Base-by-base conservation (phyloP, 2,329 filamentous ascomycete species). In the Teratosphaeriaceae sp. region DNA sequence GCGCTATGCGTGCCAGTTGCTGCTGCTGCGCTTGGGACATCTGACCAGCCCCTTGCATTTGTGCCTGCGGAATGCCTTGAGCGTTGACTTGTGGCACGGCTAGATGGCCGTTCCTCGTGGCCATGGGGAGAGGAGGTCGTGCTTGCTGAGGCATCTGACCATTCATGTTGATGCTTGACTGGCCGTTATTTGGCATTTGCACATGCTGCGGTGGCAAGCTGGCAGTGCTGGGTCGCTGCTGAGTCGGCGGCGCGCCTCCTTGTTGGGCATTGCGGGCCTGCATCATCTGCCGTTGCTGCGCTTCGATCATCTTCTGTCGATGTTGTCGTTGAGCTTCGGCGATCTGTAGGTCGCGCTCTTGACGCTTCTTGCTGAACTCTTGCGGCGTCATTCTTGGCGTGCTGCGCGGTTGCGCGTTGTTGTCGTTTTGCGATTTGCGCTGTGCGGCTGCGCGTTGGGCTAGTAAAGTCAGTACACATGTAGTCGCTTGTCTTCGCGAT, bases 351-450 rank as follows among this genome's bases (percentile, higher is more conserved):
- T 97, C 90, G 34, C 87, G 80, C 59, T 97, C 90, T 67, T 84
- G 83, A 54, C 92, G 88, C 59, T 96, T 75, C 40, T 86, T 76
- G 59, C 89, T 96, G 62, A 96, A 95, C 53, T 97, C 88, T 55
- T 86, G 79, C 0, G 92, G 92, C 0, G 89, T 94, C 59, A 88
- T 76, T 39, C 76, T 75, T 12, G 75, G 75, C 9, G 30, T 42
- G 34, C 40, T 40, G 33, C 44, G 52, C 13, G 40, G 51, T 23
- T 54, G 51, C 19, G 47, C 44, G 15, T 48, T 50, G 13, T 45
- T 44, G n/a, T 61, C 58, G n/a, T 47, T 49, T 40, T 58, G 55
- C 12, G 80, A 76, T 65, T 96, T 96, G 42, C 92, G 82, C 63
- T 87, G 80, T 23, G 85, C 84, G 38, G 87, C 86, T 44, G 88